A percentile compares a stretch with the other conserved stretches of the same genome.
Conservation (phyloP, 1,139 yeast genomes). For the Diutina scorzettiae region DNA sequence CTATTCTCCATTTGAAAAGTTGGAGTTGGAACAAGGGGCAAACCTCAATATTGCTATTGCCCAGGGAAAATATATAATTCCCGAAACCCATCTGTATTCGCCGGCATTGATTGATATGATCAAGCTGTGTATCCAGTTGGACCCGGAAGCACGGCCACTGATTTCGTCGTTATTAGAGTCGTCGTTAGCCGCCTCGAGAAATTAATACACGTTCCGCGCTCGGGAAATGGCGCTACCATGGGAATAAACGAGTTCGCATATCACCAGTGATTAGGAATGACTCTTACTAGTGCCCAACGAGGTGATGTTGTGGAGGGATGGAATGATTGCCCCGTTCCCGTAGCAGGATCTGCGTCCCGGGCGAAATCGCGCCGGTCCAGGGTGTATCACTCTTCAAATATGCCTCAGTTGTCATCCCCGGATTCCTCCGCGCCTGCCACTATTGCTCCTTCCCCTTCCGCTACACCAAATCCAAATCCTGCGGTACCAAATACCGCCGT, state of each 20-base stretch:
- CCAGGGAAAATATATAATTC: slow-evolving; percentile 59
- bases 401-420: background rate
- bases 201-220: background rate
- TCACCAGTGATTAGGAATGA: background rate
- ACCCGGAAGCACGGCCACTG: slow-evolving; percentile 49
- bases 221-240: background rate
- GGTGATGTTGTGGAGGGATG: slow-evolving; percentile 34
- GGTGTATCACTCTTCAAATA: background rate
- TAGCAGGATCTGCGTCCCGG: background rate
- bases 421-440: slow-evolving; percentile 5
- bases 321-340: slow-evolving; percentile 34
- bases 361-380: background rate
- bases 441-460: too few species aligned
- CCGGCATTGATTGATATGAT: slow-evolving; percentile 45
- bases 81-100: slow-evolving; percentile 38
- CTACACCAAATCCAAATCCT: too few species aligned
- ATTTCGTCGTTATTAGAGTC: slow-evolving; percentile 43
- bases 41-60: slow-evolving; percentile 66
- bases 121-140: slow-evolving; percentile 44
- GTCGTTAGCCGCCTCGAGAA: slow-evolving; percentile 9
- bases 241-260: background rate
- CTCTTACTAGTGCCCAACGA: slow-evolving; percentile 26
- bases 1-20: slow-evolving; percentile 80
- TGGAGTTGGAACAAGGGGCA: slow-evolving; percentile 74
- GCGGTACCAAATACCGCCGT: too few species aligned